Evolutionary conservation across 202 grass and related monocot genomes (phyloP), one percentile per base, ranked within the genome.

Genomic region (Carex sylvatica): DNA sequence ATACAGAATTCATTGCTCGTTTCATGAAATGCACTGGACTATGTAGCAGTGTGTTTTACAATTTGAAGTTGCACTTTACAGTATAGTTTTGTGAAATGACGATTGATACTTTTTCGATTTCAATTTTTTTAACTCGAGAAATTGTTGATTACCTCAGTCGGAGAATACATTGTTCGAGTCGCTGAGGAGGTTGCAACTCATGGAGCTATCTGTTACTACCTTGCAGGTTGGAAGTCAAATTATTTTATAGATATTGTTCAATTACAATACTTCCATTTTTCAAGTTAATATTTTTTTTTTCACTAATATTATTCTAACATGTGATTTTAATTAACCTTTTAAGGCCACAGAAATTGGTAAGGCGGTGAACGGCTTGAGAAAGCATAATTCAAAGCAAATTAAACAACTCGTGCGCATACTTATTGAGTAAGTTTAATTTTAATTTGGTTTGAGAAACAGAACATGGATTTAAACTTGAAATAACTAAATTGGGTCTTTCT

Each of bases 331-430:
- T 78, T 80, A 87, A 51, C 9, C 33, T 70, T 80, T 5, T 75
- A 68, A 98, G 95, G 87, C 84, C n/a, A 98, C 95, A 22, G 87
- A 92, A 70, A 98, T 98, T 84, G 95, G 95, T 18, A 98, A 87
- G 61, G 88, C 91, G 3, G 95, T 95, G 24, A 87, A 79, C 54
- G 84, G 69, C 79, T 81, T 95, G 38, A 78, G 91, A 23, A 98
- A 93, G 73, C 91, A 95, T 82, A 84, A 52, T 76, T 98, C 95
- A 4, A 95, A 95, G 86, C 90, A 85, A 87, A 91, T 98, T 83
- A 86, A 91, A 13, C 91, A 91, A 15, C 92, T 95, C 16, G 87
- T 90, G 35, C 89, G 86, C 80, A 88, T 90, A 70, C 92, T 98
- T 77, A 89, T 98, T 18, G 86, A 90, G 95, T 98, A 87, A 59